Percentiles rank a stretch among this genome's conserved stretches.
Evolutionary conservation across 1,284 basidiomycete species (phyloP).

Genomic region (Puccinia novopanici): DNA sequence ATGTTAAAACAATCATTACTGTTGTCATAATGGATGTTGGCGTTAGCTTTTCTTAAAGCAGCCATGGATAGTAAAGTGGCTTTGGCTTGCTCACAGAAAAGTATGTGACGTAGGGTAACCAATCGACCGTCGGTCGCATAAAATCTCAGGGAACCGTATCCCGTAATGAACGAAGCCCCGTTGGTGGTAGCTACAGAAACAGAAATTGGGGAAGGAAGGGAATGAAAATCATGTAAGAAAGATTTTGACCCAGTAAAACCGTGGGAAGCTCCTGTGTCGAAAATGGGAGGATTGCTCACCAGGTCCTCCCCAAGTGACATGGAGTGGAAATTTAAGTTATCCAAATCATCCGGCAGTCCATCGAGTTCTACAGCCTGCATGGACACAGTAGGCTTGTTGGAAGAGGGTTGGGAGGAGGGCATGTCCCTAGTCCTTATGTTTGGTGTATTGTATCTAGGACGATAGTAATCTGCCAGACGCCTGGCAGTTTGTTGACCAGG

Average conservation of each 20-base stretch:
- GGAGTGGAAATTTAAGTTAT: background rate
- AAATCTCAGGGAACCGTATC: background rate
- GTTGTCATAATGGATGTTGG: background rate
- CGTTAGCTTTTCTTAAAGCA: background rate
- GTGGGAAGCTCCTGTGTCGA: slow-evolving; percentile 7
- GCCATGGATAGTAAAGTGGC: slow-evolving; percentile 16
- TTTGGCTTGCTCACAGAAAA: background rate
- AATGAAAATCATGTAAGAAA: background rate
- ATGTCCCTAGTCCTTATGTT: background rate
- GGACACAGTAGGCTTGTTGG: no score
- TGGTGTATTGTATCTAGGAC: background rate
- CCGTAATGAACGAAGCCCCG: background rate
- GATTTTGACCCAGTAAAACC: background rate
- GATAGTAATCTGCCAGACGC: background rate
- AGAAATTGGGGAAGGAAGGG: background rate
- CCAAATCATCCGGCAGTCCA: background rate
- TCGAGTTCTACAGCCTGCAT: background rate
- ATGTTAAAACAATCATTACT: background rate
- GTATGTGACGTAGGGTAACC: background rate
- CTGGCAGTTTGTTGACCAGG: background rate
- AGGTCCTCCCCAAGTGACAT: background rate
- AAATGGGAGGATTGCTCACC: background rate
- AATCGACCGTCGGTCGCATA: background rate
- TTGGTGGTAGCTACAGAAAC: background rate
- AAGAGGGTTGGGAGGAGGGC: background rate